Evolutionary conservation across 2,329 filamentous ascomycete species (phyloP).

Genomic region (Hypoxylon sp.): DNA sequence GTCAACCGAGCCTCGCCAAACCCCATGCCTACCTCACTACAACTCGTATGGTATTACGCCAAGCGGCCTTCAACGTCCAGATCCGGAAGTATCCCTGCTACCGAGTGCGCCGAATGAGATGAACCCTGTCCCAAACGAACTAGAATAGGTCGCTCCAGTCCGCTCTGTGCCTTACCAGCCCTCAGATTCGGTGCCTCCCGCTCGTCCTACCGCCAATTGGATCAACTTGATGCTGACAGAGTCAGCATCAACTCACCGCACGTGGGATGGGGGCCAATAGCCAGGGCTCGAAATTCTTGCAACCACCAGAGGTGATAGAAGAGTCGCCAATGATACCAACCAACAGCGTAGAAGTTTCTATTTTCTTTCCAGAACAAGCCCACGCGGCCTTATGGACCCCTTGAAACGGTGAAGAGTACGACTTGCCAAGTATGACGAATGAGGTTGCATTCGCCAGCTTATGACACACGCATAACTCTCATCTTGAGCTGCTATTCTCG

Average conservation of each 20-base stretch:
- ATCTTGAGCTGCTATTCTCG: constrained; percentile 37
- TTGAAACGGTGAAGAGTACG: constrained; percentile 31
- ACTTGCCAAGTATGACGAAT: constrained; percentile 9
- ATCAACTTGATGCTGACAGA: constrained; percentile 29
- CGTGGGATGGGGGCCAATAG: constrained; percentile 17
- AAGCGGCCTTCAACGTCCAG: constrained; percentile 21
- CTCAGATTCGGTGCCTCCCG: constrained; percentile 24
- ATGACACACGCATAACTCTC: constrained; percentile 17
- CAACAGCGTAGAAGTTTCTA: constrained; percentile 28
- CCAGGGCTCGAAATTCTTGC: constrained; percentile 30
- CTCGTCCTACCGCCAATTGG: constrained; percentile 15
- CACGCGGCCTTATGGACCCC: constrained; percentile 4
- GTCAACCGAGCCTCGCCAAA: constrained; percentile 24
- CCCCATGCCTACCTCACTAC: constrained; percentile 4
- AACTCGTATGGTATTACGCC: constrained; percentile 13
- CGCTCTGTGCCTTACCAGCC: constrained; percentile 8
- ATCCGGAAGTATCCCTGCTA: constrained; percentile 31
- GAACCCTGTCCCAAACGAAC: constrained; percentile 29
- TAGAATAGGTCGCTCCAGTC: constrained; percentile 30
- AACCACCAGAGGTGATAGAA: constrained; percentile 17
- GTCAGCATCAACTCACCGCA: constrained; percentile 22
- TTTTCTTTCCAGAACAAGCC: constrained; percentile 37
- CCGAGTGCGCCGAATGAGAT: constrained; percentile 35
- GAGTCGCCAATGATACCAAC: constrained; percentile 8
- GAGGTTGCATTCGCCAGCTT: constrained; percentile 35